Conservation (phyloP, 2,329 filamentous ascomycete genomes). For the Beauveria rudraprayagi region DNA sequence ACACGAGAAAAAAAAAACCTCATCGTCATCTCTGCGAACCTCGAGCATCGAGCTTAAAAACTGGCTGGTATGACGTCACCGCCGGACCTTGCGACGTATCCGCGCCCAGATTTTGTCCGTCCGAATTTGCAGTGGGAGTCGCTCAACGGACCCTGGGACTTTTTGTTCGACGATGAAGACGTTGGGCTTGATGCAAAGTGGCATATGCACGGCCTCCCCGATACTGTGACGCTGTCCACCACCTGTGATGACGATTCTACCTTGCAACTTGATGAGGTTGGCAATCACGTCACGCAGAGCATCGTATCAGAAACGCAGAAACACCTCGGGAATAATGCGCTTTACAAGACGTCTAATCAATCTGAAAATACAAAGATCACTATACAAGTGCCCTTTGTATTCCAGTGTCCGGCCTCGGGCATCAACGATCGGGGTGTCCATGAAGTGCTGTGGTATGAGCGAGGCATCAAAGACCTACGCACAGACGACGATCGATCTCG, state of each 20-base stretch:
- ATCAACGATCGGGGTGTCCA: constrained; percentile 35
- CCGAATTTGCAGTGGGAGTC: constrained; percentile 47
- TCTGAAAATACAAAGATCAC: constrained; percentile 35
- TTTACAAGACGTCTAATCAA: constrained; percentile 19
- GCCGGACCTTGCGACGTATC: constrained; percentile 32
- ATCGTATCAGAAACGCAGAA: constrained; percentile 41
- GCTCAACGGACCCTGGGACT: constrained; percentile 56
- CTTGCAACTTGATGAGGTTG: constrained; percentile 4
- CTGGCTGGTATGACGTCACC: constrained; percentile 15
- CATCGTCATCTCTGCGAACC: background rate
- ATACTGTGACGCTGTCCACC: constrained; percentile 25
- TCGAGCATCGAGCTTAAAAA: background rate
- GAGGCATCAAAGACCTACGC: constrained; percentile 41
- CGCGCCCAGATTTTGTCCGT: constrained; percentile 57
- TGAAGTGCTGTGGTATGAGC: constrained; percentile 61
- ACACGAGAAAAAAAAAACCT: background rate
- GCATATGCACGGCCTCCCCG: constrained; percentile 44
- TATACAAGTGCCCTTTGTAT: constrained; percentile 58
- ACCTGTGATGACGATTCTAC: constrained; percentile 27
- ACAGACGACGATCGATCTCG: constrained; percentile 24
- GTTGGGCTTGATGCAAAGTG: constrained; percentile 44
- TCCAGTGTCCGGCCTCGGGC: constrained; percentile 56
- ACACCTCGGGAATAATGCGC: constrained; percentile 38
- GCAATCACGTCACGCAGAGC: constrained; percentile 30
- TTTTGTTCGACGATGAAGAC: constrained; percentile 59